Conservation (phyloP, 2,329 filamentous ascomycete genomes). For the Cladosporium austrohemisphaericum region DNA sequence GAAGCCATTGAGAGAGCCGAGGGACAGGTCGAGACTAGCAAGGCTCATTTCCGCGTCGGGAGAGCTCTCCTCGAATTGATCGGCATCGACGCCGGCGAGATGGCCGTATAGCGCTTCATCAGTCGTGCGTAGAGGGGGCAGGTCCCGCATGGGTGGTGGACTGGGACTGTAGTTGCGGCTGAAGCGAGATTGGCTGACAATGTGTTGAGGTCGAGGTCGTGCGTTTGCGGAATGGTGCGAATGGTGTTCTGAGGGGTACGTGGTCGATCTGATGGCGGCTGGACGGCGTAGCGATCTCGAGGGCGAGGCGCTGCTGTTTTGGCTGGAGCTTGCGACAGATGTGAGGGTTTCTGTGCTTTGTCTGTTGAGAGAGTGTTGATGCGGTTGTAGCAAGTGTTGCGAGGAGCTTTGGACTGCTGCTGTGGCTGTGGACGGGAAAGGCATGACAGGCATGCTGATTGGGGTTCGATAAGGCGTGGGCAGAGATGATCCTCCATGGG, state of each 20-base stretch:
- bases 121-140: slow-evolving; percentile 5
- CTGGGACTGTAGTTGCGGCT: neutral
- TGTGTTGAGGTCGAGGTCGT: neutral
- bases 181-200: neutral
- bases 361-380: neutral
- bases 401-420: neutral
- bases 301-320: neutral
- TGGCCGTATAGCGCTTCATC: slow-evolving; percentile 3
- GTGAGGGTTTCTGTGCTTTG: slow-evolving; percentile 1
- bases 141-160: slow-evolving; percentile 2
- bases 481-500: slow-evolving; percentile 31
- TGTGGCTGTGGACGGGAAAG: slow-evolving; percentile 20
- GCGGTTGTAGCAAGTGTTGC: slow-evolving; percentile 13
- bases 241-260: neutral
- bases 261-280: neutral
- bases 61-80: slow-evolving; percentile 11
- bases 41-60: slow-evolving; percentile 3
- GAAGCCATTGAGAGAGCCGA: neutral
- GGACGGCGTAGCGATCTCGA: neutral
- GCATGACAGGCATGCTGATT: slow-evolving; percentile 30
- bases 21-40: neutral
- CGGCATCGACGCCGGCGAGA: neutral
- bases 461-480: slow-evolving; percentile 26
- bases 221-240: neutral
- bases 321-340: slow-evolving; percentile 1